Conservation (phyloP, 208 protist genomes). For the Leishmania guyanensis region DNA sequence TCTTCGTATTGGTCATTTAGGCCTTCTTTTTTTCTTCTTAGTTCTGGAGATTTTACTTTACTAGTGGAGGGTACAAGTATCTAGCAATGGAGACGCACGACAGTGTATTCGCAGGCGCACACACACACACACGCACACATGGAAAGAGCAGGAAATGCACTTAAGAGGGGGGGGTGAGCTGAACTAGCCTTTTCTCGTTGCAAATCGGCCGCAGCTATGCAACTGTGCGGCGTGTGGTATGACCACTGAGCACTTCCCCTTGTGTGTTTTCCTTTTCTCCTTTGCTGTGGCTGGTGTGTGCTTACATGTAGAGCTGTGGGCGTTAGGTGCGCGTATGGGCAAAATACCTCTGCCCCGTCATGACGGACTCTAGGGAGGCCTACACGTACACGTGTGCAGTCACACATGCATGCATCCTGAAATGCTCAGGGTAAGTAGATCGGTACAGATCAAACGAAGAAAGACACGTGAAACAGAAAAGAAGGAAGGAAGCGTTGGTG, state of each 20-base stretch:
- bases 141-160: neutral
- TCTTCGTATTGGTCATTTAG: neutral
- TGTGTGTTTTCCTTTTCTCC: neutral
- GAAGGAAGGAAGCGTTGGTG: neutral
- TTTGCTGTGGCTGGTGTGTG: neutral
- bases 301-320: neutral
- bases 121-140: neutral
- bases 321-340: neutral
- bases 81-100: neutral
- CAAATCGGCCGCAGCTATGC: neutral
- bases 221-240: neutral
- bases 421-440: neutral
- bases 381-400: neutral
- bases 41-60: neutral
- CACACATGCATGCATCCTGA: neutral
- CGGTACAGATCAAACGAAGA: neutral
- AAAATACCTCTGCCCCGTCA: neutral
- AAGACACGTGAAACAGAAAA: neutral
- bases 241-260: neutral
- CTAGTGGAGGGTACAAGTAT: slow-evolving; percentile 2
- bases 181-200: neutral
- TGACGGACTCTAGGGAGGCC: neutral
- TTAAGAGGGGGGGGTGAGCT: neutral
- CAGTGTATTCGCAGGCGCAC: neutral
- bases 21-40: neutral